These are phyloP conservation scores for Trichoderma parareesei DNA, from an alignment of 495 filamentous ascomycete species.

Conservation along the genomic window DNA sequence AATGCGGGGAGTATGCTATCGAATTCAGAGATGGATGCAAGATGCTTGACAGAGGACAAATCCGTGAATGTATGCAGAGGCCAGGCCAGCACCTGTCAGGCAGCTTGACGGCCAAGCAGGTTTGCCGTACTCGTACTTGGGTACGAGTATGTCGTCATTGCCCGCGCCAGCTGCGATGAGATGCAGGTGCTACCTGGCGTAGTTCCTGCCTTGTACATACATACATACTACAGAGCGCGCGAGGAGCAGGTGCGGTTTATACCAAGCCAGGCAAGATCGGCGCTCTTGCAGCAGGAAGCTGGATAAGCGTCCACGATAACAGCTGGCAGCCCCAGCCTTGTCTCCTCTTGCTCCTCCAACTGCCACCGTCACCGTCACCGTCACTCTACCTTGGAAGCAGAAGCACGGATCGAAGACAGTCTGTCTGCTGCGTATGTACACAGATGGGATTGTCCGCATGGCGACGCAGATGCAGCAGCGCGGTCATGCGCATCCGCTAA, in stretches of 20 bases:
- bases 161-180: no score
- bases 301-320: background rate
- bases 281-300: background rate
- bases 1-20: background rate
- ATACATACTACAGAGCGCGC: background rate
- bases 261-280: constrained; percentile 8
- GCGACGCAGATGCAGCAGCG: background rate
- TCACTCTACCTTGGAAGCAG: background rate
- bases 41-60: no score
- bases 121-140: background rate
- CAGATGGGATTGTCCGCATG: no score
- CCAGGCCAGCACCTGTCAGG: background rate
- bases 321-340: background rate
- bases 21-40: background rate
- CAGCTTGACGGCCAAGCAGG: background rate
- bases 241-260: background rate
- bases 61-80: no score
- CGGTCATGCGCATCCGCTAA: background rate
- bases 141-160: background rate
- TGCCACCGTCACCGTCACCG: background rate
- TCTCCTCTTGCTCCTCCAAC: background rate
- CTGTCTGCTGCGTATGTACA: no score
- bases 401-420: no score
- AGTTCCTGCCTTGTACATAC: no score
- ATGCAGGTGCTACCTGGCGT: no score